Base-by-base conservation (phyloP, 352 stramenopile species). In the Phytophthora pinifolia region DNA sequence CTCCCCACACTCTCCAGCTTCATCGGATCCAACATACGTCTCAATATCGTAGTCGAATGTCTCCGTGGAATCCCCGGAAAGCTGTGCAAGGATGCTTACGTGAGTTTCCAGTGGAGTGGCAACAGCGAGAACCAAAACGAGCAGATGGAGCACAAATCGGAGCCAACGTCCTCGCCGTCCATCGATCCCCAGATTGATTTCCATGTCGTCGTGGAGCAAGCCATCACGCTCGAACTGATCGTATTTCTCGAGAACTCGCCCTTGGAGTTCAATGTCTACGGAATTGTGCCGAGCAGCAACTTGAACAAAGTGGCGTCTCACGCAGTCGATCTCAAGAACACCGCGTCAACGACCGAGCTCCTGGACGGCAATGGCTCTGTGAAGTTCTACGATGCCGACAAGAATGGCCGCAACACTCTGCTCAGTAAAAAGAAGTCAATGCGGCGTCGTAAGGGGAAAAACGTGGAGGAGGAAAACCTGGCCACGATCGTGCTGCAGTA, bases 271-370 rank as follows among this genome's bases (percentile, higher is more conserved):
- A 51, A 57, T 6, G 65, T 89, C 6, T 89, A 71, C 36, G 79
- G 82, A 3, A 92, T 89, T 46, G 82, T 89, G 4, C 82, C 82
- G 4, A 92, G 79, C 44, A 92, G 68, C 44, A 88, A 88, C 36
- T 38, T 89, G 13, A 89, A 85, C 62, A 85, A 84, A 48, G 65
- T 89, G n/a, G 73, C 74, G 5, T 86, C 79, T 9, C 74, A 61
- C 14, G 71, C 62, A 8, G 54, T 88, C 1, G 63, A 81, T 30
- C 34, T 68, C 3, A 70, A 65, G 32, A 60, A 25, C 8, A 34
- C 57, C 8, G 39, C 39, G n/a, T 58, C 44, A 20, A 39, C 38
- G 6, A 52, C 62, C 35, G 53, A 77, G 0, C 45, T 61, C 3
- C 54, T 72, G 4, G 66, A 70, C n/a, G 35, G 48, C 0, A 42